phyloP scores from a whole-genome alignment of 192 early-diverging fungal species.

The Linnemannia hyalina region DNA sequence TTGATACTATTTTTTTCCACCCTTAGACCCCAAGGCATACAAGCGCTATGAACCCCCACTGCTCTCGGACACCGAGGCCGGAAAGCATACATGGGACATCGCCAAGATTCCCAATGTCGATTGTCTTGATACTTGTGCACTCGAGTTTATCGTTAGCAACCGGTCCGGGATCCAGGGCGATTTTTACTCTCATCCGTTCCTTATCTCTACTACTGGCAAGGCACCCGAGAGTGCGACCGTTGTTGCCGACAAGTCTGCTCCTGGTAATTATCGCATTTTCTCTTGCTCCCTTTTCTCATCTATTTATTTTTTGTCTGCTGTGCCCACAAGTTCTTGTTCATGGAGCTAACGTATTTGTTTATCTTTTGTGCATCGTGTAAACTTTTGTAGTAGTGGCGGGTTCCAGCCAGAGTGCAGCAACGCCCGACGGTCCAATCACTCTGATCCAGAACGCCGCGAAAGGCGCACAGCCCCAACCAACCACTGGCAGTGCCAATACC shows the following conservation, averaged over 20 bases:
- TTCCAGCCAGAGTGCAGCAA: constrained; percentile 8
- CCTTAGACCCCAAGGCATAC: constrained; percentile 18
- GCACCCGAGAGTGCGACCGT: neutral
- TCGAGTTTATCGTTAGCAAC: constrained; percentile 10
- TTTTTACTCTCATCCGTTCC: constrained; percentile 33
- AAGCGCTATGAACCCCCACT: constrained; percentile 5
- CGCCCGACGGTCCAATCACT: constrained; percentile 28
- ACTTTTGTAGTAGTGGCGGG: neutral
- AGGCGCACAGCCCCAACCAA: constrained; percentile 6
- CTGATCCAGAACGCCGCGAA: constrained; percentile 31
- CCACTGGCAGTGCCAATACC: neutral
- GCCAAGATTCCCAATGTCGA: constrained; percentile 14
- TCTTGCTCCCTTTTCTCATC: neutral
- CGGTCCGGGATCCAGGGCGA: neutral
- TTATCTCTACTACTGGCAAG: constrained; percentile 15
- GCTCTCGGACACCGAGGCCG: neutral
- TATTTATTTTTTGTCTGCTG: neutral
- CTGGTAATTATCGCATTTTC: neutral
- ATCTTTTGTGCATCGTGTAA: neutral
- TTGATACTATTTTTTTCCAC: too few species aligned
- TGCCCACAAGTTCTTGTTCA: neutral
- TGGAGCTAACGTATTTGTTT: neutral
- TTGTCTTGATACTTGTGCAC: constrained; percentile 19
- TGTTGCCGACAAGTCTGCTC: constrained; percentile 9
- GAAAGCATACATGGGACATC: constrained; percentile 10